A percentile compares a stretch with the other conserved stretches of the same genome.
phyloP scores from a whole-genome alignment of 2,329 filamentous ascomycete genomes.

The Claviceps sp. region DNA sequence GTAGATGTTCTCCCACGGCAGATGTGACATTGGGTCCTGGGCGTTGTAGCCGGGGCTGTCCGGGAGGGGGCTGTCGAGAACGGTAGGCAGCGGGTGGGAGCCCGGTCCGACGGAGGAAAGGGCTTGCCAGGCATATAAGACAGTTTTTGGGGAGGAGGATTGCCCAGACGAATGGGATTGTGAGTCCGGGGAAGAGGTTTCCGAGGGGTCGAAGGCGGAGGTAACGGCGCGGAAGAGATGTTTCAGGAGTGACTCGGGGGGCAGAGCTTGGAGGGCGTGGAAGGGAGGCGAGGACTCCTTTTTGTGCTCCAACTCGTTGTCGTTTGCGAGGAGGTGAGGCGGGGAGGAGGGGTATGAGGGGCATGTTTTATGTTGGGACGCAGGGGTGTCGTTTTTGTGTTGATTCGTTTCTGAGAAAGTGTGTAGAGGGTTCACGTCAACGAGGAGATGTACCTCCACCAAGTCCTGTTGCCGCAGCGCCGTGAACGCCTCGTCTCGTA shows the following conservation, averaged over 20 bases:
- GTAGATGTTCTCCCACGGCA: slow-evolving; percentile 60
- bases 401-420: slow-evolving; percentile 12
- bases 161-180: slow-evolving; percentile 13
- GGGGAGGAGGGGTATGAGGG: slow-evolving; percentile 8
- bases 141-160: slow-evolving; percentile 18
- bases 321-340: slow-evolving; percentile 5
- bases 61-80: slow-evolving; percentile 39
- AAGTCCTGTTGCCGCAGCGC: slow-evolving; percentile 59
- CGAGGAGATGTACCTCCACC: slow-evolving; percentile 57
- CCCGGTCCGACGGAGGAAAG: slow-evolving; percentile 41
- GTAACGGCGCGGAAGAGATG: slow-evolving; percentile 33
- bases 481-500: slow-evolving; percentile 74
- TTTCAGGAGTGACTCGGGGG: slow-evolving; percentile 29
- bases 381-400: background rate
- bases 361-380: background rate
- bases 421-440: slow-evolving; percentile 14
- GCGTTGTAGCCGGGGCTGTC: slow-evolving; percentile 28
- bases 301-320: background rate
- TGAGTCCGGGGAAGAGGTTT: slow-evolving; percentile 16
- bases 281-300: background rate
- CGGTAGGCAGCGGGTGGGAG: slow-evolving; percentile 56
- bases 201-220: slow-evolving; percentile 27
- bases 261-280: slow-evolving; percentile 1
- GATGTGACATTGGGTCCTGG: slow-evolving; percentile 24
- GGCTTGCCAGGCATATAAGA: slow-evolving; percentile 35